Conservation (phyloP, 495 filamentous ascomycete species). For the Podospora anserina region DNA sequence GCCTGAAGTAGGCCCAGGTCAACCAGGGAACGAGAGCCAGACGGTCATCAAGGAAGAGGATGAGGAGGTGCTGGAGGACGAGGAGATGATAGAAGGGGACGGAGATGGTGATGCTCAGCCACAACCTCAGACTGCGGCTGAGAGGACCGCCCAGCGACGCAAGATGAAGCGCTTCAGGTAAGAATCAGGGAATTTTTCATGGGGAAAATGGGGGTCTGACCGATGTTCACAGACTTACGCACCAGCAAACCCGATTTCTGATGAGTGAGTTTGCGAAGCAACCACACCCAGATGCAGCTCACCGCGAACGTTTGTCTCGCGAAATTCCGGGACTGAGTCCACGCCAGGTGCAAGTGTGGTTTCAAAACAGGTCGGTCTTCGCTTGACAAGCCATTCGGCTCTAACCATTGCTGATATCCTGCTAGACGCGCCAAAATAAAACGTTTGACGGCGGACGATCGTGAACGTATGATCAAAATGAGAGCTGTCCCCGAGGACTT, state of each 20-base stretch:
- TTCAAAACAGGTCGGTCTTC: conserved; percentile 82
- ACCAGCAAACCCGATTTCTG: conserved; percentile 92
- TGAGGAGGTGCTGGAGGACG: conserved; percentile 51
- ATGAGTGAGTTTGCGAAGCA: conserved; percentile 98
- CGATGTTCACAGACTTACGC: conserved; percentile 68
- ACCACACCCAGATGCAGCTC: conserved; percentile 90
- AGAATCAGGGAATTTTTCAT: background rate
- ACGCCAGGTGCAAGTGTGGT: conserved; percentile 97
- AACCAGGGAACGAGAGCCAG: conserved; percentile 44
- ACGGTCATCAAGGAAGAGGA: conserved; percentile 51
- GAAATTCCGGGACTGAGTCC: conserved; percentile 93
- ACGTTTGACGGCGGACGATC: conserved; percentile 86
- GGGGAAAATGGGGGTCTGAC: conserved; percentile 15
- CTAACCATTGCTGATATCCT: conserved; percentile 25
- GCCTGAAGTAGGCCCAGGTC: conserved; percentile 30
- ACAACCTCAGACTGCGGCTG: conserved; percentile 62
- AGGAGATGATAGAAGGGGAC: conserved; percentile 50
- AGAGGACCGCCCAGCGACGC: conserved; percentile 73
- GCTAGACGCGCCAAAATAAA: conserved; percentile 90
- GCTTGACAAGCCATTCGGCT: background rate
- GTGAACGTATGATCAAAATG: conserved; percentile 91
- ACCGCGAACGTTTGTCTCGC: conserved; percentile 82
- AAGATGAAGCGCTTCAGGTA: conserved; percentile 97
- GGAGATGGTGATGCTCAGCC: conserved; percentile 40
- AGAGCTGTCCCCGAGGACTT: conserved; percentile 88